These are phyloP conservation scores for Camptophora hylomeconis DNA, from an alignment of 2,329 filamentous ascomycete genomes.

Conservation along the genomic window DNA sequence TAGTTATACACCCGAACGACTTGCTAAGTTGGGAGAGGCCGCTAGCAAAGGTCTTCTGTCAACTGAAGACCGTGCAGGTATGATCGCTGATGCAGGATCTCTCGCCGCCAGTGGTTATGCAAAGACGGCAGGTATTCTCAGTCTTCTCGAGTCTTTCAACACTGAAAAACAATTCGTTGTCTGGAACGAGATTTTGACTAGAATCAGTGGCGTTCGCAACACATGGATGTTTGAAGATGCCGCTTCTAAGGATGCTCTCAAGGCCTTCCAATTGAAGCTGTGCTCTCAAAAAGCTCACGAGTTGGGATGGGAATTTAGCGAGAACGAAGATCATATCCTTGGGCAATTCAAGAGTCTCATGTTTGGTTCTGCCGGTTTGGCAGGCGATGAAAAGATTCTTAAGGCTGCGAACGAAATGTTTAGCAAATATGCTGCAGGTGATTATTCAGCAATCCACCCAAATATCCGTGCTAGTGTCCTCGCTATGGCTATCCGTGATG, in stretches of 20 bases:
- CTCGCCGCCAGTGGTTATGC: slow-evolving; percentile 83
- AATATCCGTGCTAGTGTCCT: slow-evolving; percentile 84
- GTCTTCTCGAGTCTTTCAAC: slow-evolving; percentile 71
- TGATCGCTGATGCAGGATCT: slow-evolving; percentile 87
- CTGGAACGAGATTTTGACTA: slow-evolving; percentile 80
- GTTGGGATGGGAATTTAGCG: slow-evolving; percentile 76
- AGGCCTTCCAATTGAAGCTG: slow-evolving; percentile 69
- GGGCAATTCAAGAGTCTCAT: slow-evolving; percentile 91
- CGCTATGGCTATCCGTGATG: slow-evolving; percentile 68
- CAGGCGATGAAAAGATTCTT: slow-evolving; percentile 66
- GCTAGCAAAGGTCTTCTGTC: slow-evolving; percentile 68
- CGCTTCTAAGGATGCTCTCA: slow-evolving; percentile 56
- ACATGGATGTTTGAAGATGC: slow-evolving; percentile 84
- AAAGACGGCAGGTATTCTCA: slow-evolving; percentile 79
- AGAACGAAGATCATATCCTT: slow-evolving; percentile 73
- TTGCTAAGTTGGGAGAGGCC: slow-evolving; percentile 76
- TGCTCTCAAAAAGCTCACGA: slow-evolving; percentile 70
- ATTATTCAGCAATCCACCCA: slow-evolving; percentile 72
- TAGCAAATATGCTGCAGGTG: slow-evolving; percentile 65
- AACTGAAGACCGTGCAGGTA: slow-evolving; percentile 84
- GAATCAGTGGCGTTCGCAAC: slow-evolving; percentile 63
- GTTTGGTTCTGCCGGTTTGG: slow-evolving; percentile 70
- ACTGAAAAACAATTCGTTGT: slow-evolving; percentile 79
- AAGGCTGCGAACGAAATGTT: slow-evolving; percentile 84
- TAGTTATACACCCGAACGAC: slow-evolving; percentile 68